A percentile compares a stretch with the other conserved stretches of the same genome.
Evolutionary conservation across 2,329 filamentous ascomycete genomes (phyloP).

Genomic region (Aspergillus texensis): DNA sequence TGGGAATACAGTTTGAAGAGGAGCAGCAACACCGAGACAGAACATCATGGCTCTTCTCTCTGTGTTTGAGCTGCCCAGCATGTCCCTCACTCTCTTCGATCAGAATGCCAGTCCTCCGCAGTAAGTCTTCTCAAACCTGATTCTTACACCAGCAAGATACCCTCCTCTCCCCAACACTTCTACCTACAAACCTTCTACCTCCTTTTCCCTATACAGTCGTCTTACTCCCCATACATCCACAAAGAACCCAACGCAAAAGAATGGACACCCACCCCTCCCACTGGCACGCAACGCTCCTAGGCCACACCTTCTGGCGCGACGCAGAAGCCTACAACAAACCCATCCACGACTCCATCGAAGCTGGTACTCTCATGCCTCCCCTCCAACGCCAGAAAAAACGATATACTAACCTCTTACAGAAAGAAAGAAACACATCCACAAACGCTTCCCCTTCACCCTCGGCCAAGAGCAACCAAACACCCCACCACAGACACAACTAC

Average conservation of each 20-base stretch:
- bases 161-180: not conserved
- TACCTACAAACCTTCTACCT: not conserved
- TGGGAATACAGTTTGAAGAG: not conserved
- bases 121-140: not conserved
- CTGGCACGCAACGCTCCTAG: constrained; percentile 31
- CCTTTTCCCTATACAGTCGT: not conserved
- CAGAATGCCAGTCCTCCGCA: not conserved
- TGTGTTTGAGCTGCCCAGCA: no score
- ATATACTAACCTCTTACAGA: constrained; percentile 8
- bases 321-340: constrained; percentile 23
- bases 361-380: constrained; percentile 9
- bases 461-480: constrained; percentile 12
- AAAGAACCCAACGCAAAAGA: not conserved
- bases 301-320: constrained; percentile 33
- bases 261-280: constrained; percentile 28
- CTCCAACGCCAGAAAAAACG: not conserved
- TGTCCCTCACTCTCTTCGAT: not conserved
- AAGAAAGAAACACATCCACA: constrained; percentile 22
- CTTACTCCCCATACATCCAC: not conserved
- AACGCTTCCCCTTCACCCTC: constrained; percentile 30
- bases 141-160: not conserved
- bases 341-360: constrained; percentile 21
- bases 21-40: not conserved
- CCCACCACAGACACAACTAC: not conserved
- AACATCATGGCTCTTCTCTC: not conserved